Conservation (phyloP, 257 asterid species). For the Rehmannia glutinosa region DNA sequence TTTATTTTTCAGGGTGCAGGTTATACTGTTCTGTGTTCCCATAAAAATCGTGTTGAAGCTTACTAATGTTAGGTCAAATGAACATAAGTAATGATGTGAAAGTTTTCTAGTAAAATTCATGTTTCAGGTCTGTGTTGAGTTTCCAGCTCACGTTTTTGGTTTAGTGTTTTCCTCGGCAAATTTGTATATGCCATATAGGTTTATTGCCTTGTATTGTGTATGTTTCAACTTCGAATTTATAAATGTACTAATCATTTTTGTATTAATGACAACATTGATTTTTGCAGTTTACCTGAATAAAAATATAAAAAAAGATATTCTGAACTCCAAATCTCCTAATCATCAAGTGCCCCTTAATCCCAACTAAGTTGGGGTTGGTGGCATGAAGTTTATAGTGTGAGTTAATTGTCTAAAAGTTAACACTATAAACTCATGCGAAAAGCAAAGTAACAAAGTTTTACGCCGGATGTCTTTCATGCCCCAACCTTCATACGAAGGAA, state of each 20-base stretch:
- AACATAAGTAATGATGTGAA: background rate
- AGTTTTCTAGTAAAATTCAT: background rate
- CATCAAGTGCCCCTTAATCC: too few relatives aligned
- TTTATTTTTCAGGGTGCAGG: background rate
- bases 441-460: too few relatives aligned
- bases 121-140: background rate
- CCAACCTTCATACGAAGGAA: too few relatives aligned
- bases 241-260: background rate
- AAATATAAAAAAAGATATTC: background rate
- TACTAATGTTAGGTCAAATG: background rate
- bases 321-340: background rate
- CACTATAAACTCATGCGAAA: too few relatives aligned
- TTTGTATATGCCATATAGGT: background rate
- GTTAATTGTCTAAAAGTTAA: too few relatives aligned
- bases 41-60: background rate
- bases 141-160: background rate
- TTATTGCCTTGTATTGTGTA: background rate
- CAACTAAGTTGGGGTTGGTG: too few relatives aligned
- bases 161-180: background rate
- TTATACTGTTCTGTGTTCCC: background rate
- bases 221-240: background rate
- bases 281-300: background rate
- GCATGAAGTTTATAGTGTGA: too few relatives aligned
- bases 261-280: background rate
- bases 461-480: too few relatives aligned